These are phyloP conservation scores for Cystofilobasidium bisporidii DNA, from an alignment of 768 basidiomycete species.

Conservation along the genomic window DNA sequence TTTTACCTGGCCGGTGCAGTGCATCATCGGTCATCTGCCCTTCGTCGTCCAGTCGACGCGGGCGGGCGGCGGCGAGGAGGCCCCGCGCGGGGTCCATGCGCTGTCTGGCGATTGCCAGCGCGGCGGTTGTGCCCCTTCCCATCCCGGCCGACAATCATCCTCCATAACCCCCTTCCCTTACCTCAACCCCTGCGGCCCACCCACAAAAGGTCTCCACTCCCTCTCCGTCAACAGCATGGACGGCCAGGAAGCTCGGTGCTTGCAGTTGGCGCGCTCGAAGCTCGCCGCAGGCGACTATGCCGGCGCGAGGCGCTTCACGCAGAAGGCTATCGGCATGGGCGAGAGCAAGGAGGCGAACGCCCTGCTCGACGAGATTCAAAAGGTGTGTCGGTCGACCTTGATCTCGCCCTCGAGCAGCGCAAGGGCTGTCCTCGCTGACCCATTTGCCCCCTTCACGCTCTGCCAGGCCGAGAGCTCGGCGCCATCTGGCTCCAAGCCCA, in stretches of 20 bases:
- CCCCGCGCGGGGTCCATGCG: no score
- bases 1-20: no score
- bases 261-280: constrained; percentile 15
- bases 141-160: no score
- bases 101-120: no score
- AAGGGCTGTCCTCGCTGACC: neutral
- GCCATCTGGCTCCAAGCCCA: constrained; percentile 3
- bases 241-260: neutral
- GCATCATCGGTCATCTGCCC: no score
- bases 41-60: no score
- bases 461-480: constrained; percentile 8
- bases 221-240: no score
- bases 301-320: constrained; percentile 22
- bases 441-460: neutral
- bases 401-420: neutral
- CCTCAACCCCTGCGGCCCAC: no score
- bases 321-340: constrained; percentile 24
- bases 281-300: constrained; percentile 14
- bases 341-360: constrained; percentile 10
- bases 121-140: no score
- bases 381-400: neutral
- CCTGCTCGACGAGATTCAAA: constrained; percentile 19
- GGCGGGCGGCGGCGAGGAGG: no score
- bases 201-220: no score
- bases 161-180: no score